Conservation (phyloP, 1,139 yeast species). For the Zhuliangozyma parablackwelliae region DNA sequence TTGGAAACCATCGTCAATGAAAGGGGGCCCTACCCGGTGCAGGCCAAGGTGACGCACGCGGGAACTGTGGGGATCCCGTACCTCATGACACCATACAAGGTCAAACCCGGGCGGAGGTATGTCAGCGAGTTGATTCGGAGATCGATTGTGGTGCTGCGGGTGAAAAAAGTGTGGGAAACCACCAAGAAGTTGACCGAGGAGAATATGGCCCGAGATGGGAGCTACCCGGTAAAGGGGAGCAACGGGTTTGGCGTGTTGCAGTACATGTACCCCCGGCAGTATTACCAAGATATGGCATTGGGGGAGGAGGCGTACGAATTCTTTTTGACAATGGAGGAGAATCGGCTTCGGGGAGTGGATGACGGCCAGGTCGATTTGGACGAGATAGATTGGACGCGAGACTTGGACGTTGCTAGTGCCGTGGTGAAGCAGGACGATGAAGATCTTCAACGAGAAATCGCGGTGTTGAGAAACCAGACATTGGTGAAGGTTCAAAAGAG, state of each 20-base stretch:
- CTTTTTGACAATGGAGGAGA: conserved; percentile 12
- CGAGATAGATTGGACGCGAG: conserved; percentile 19
- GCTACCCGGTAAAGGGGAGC: conserved; percentile 25
- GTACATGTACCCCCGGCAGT: conserved; percentile 23
- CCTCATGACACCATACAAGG: conserved; percentile 24
- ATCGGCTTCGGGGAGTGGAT: not conserved
- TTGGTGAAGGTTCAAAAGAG: conserved; percentile 3
- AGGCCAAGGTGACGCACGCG: conserved; percentile 25
- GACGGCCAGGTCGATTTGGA: conserved; percentile 1
- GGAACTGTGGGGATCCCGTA: conserved; percentile 30
- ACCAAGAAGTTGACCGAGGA: conserved; percentile 6
- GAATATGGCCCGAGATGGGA: conserved; percentile 20
- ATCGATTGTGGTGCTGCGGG: conserved; percentile 21
- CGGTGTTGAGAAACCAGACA: not conserved
- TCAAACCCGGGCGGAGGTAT: conserved; percentile 16
- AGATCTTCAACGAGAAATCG: conserved; percentile 3
- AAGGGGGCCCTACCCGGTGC: conserved; percentile 37
- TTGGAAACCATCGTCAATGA: conserved; percentile 20
- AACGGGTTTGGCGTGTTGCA: conserved; percentile 25
- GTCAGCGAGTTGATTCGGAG: conserved; percentile 31
- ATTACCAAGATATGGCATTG: conserved; percentile 25
- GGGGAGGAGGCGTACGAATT: conserved; percentile 38
- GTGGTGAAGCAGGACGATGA: conserved; percentile 10
- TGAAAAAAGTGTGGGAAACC: conserved; percentile 17
- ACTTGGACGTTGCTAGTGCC: conserved; percentile 16